A percentile compares a stretch with the other conserved stretches of the same genome.
Conservation (phyloP, 1,139 yeast genomes). For the Candida buenavistaensis region DNA sequence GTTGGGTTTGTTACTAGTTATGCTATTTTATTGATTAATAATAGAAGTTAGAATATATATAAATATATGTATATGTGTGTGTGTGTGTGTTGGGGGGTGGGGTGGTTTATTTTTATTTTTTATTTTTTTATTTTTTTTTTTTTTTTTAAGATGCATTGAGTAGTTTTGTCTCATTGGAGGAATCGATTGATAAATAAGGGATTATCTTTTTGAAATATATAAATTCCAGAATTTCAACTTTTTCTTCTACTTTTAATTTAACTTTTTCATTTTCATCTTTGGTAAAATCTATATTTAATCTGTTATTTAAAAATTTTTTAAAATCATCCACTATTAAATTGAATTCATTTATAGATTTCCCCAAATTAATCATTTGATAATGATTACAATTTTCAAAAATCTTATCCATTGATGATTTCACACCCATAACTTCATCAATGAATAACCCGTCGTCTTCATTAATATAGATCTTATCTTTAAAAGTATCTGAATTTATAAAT, state of each 20-base stretch:
- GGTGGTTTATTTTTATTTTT: too few species aligned
- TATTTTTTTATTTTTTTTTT: too few species aligned
- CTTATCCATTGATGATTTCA: constrained; percentile 8
- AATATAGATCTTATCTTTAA: constrained; percentile 27
- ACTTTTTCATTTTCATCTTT: constrained; percentile 3
- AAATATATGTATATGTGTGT: neutral
- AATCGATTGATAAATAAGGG: constrained; percentile 44
- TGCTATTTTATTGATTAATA: constrained; percentile 9
- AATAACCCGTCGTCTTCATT: constrained; percentile 29
- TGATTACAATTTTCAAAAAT: constrained; percentile 3
- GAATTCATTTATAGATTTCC: constrained; percentile 71
- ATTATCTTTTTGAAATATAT: constrained; percentile 40
- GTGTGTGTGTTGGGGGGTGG: too few species aligned
- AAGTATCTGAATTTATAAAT: constrained; percentile 32
- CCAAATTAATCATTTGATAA: constrained; percentile 38
- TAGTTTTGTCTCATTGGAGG: constrained; percentile 37
- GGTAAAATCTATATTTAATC: constrained; percentile 33
- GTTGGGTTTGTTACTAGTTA: constrained; percentile 28
- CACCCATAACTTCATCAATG: constrained; percentile 7
- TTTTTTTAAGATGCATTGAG: constrained; percentile 36
- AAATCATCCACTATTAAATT: constrained; percentile 55
- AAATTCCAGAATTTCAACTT: constrained; percentile 23
- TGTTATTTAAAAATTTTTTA: constrained; percentile 49
- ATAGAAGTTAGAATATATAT: constrained; percentile 1
- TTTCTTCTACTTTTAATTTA: neutral